phyloP scores from a whole-genome alignment of 768 basidiomycete species.

The Lactarius trivialis region DNA sequence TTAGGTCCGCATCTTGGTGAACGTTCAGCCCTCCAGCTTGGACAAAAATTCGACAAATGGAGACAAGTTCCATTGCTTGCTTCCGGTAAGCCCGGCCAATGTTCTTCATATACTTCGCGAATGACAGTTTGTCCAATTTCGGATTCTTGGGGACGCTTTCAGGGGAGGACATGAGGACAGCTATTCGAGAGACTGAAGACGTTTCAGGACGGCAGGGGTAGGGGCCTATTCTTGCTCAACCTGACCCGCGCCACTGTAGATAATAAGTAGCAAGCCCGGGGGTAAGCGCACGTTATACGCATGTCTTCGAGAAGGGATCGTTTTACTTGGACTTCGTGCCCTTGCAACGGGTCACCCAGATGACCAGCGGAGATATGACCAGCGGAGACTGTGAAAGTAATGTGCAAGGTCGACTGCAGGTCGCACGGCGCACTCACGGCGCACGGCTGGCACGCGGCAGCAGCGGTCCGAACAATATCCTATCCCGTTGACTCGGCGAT shows the following conservation, averaged over 20 bases:
- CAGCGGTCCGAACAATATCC: too few species aligned
- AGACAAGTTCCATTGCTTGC: neutral
- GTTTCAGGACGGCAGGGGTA: neutral
- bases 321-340: too few species aligned
- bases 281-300: neutral
- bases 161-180: neutral
- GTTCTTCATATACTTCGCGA: neutral
- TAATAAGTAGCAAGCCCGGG: neutral
- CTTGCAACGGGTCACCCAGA: neutral
- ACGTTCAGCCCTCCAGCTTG: neutral
- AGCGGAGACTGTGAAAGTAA: neutral
- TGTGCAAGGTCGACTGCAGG: too few species aligned
- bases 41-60: conserved; percentile 6
- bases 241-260: neutral
- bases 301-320: neutral
- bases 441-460: too few species aligned
- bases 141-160: neutral
- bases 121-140: neutral
- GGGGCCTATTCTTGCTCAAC: neutral
- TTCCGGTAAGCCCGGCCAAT: neutral
- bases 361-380: neutral
- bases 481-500: neutral
- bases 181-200: neutral
- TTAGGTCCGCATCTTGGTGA: neutral
- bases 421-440: too few species aligned